Base-by-base conservation (phyloP, 208 protist genomes). In the Leishmania guyanensis region DNA sequence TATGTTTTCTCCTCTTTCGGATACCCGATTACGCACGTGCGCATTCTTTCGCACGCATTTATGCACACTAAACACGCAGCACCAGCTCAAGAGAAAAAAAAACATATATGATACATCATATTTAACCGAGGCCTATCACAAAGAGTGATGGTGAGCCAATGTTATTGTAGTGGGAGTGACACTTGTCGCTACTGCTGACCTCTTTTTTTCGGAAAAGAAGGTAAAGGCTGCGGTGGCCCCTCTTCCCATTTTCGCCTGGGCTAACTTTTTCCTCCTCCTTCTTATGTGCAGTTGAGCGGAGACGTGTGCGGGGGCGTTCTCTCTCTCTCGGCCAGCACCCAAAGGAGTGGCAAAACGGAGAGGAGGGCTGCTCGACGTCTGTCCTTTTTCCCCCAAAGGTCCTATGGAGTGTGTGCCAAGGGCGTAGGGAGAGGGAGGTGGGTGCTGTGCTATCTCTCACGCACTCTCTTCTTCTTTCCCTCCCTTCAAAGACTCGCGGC, bases 1-100 rank as follows among this genome's bases (percentile, higher is more conserved):
- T 56, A 43, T 54, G 64, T 78, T 75, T 80, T 58, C 64, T 78
- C 84, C 78, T 80, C 29, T 69, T 66, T 70, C 36, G 3, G 81
- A 50, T 29, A 51, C 26, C 53, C 43, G 39, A 20, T 26, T 10
- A 51, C 69, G 48, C 69, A 36, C 26, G 20, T 20, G 33, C 8
- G 26, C 46, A 54, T 26, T 53, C 22, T 36, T 53, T 17, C 43
- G 10, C 46, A 2, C 36, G n/a, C 69, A 54, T 33, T 51, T 9
- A 73, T 73, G 46, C 48, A 39, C 10, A 54, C 46, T 20, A 29
- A 51, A 73, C 46, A 54, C 46, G 46, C 36, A 54, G 39, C 12
- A 39, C 26, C 22, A 64, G 12, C 14, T 71, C 69, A 73, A 54
- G 33, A 29, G 9, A 2, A 73, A 8, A 5, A 20, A 8, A 46